These are phyloP conservation scores for Aureobasidium sp. DNA, from an alignment of 2,329 filamentous ascomycete species.

Conservation along the genomic window DNA sequence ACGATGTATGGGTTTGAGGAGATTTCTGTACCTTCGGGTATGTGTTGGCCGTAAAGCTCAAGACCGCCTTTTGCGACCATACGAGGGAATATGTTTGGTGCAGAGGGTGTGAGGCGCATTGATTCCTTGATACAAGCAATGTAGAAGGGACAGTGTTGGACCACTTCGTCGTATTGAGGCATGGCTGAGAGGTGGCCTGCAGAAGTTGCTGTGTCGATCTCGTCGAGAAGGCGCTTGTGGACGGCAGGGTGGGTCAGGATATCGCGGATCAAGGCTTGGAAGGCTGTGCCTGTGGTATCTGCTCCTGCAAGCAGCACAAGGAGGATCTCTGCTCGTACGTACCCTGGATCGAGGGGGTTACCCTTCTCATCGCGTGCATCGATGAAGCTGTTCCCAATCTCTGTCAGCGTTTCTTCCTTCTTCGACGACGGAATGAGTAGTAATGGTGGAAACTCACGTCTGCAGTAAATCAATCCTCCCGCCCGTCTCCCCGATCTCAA, in stretches of 20 bases:
- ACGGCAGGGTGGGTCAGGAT: slow-evolving; percentile 29
- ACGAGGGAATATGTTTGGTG: slow-evolving; percentile 14
- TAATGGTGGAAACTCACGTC: no score
- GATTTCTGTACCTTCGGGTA: slow-evolving; percentile 26
- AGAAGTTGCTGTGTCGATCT: slow-evolving; percentile 45
- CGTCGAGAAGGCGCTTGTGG: slow-evolving; percentile 50
- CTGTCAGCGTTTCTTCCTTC: not conserved
- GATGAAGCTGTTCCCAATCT: slow-evolving; percentile 32
- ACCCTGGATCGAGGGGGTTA: slow-evolving; percentile 53
- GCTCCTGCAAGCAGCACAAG: slow-evolving; percentile 58
- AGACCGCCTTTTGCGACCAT: slow-evolving; percentile 15
- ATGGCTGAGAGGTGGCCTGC: slow-evolving; percentile 4
- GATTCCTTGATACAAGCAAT: slow-evolving; percentile 18
- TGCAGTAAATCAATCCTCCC: slow-evolving; percentile 61
- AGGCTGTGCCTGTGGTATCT: slow-evolving; percentile 56
- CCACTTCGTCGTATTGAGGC: slow-evolving; percentile 12
- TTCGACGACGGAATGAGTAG: no score
- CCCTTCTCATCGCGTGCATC: slow-evolving; percentile 43
- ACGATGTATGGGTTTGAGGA: slow-evolving; percentile 22
- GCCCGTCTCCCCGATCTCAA: slow-evolving; percentile 49
- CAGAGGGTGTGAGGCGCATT: slow-evolving; percentile 17
- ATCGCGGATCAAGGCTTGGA: slow-evolving; percentile 30
- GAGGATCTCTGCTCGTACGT: slow-evolving; percentile 60
- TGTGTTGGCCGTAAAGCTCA: slow-evolving; percentile 26
- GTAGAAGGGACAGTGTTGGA: slow-evolving; percentile 15